Evolutionary conservation across 129 eudicot genomes (phyloP), one percentile per base, ranked within the genome.

Genomic region (Rutidosis leptorrhynchoides): DNA sequence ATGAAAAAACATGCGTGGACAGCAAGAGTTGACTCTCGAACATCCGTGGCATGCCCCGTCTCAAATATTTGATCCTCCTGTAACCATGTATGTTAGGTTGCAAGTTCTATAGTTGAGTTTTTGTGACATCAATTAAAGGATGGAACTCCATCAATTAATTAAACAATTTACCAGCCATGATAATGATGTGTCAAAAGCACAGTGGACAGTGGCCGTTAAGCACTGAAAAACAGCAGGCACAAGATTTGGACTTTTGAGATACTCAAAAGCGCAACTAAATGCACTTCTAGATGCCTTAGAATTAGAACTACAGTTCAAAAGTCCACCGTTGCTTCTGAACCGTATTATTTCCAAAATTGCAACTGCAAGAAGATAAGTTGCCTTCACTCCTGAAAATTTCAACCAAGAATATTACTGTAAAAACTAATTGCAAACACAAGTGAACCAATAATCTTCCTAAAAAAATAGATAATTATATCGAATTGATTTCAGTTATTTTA

Each of bases 241-340:
- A 24, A 94, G 97, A 78, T 79, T 89, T 60, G 99, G 93, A 68
- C 97, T 94, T 76, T 83, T 89, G 43, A 94, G 84, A 78, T 94
- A 94, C 81, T 94, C 99, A 78, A 94, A 94, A 60, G 84, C 95
- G 73, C 97, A 94, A 81, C 90, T 84, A 77, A 94, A 94, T 77
- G 99, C 97, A 84, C 99, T 94, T 69, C 87, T 83, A 49, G 99
- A 86, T 74, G 87, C 86, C 54, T 81, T 76, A 29, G 90, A 81
- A 73, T 20, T 73, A 30, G 95, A 77, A 62, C 80, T 82, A 64
- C 95, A 83, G 64, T 84, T 94, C 11, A 94, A 97, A 74, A 94
- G 84, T 53, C 99, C 99, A 42, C 99, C 97, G 56, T 94, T 94
- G 90, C 99, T 94, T 83, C 95, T 94, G 72, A 94, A 94, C 75